These are phyloP conservation scores for Sporothrix mexicana DNA, from an alignment of 2,329 filamentous ascomycete genomes.

Conservation along the genomic window DNA sequence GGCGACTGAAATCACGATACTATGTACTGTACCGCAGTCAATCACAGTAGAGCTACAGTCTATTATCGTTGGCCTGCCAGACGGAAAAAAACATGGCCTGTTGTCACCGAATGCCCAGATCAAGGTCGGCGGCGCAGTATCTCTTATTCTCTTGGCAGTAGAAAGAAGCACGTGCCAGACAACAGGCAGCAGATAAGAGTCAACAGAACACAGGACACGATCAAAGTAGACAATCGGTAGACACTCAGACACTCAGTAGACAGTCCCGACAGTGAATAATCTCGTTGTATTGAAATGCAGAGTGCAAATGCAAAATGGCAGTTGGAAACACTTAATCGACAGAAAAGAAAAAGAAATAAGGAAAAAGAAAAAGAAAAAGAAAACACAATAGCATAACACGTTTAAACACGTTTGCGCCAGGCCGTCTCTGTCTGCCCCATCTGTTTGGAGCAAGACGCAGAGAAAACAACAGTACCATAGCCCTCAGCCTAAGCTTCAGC, in stretches of 20 bases:
- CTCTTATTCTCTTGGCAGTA: constrained; percentile 1
- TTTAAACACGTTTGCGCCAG: not conserved
- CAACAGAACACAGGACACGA: not conserved
- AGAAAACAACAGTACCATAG: not conserved
- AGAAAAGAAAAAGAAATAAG: not conserved
- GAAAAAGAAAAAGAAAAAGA: not conserved
- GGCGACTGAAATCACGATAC: not conserved
- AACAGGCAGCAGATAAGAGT: not conserved
- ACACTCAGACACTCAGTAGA: no score
- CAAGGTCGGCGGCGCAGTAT: not conserved
- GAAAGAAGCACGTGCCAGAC: not conserved
- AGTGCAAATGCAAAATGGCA: not conserved
- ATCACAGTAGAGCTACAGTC: no score
- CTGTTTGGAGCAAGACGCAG: not conserved
- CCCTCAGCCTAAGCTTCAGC: not conserved
- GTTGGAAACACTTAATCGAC: not conserved
- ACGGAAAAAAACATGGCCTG: no score
- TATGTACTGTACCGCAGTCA: no score
- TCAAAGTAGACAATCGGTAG: no score
- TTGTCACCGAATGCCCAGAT: not conserved
- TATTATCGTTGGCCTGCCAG: no score
- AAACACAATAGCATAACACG: constrained; percentile 2
- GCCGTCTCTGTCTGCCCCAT: not conserved
- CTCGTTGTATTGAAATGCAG: not conserved
- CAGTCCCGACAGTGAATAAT: not conserved